phyloP scores from a whole-genome alignment of 202 grass and related monocot genomes.

The Dendrocalamus latiflorus region DNA sequence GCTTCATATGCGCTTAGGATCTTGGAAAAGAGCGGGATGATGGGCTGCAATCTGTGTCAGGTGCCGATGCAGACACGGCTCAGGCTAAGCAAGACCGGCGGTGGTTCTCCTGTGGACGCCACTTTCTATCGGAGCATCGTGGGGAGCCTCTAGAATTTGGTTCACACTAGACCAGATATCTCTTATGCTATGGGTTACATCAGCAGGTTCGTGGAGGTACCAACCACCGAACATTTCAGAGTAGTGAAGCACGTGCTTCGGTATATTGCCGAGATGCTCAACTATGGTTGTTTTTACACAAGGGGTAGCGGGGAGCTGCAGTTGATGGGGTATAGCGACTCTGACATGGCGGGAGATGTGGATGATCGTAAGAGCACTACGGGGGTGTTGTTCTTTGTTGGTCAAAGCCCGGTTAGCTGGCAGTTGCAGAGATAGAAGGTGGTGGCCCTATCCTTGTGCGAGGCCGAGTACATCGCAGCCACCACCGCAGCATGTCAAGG shows the following conservation, averaged over 20 bases:
- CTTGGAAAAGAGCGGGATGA: no score
- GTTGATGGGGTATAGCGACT: neutral
- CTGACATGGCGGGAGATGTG: neutral
- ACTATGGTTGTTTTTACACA: neutral
- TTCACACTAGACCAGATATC: no score
- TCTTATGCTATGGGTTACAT: no score
- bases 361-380: neutral
- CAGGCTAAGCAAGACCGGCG: no score
- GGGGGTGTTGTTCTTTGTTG: neutral
- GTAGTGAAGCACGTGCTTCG: neutral
- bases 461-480: neutral
- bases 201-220: no score
- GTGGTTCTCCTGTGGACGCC: no score
- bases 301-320: neutral
- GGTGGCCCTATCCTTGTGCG: neutral
- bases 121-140: no score
- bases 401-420: neutral
- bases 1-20: no score
- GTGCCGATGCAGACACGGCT: no score
- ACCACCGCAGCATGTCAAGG: neutral
- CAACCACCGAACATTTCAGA: no score
- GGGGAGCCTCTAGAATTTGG: no score
- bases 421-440: neutral
- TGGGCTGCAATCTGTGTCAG: no score
- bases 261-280: neutral